A percentile compares a stretch with the other conserved stretches of the same genome.
These are phyloP conservation scores for Brasenia schreberi DNA, from an alignment of 164 flowering plant species.

Conservation along the genomic window DNA sequence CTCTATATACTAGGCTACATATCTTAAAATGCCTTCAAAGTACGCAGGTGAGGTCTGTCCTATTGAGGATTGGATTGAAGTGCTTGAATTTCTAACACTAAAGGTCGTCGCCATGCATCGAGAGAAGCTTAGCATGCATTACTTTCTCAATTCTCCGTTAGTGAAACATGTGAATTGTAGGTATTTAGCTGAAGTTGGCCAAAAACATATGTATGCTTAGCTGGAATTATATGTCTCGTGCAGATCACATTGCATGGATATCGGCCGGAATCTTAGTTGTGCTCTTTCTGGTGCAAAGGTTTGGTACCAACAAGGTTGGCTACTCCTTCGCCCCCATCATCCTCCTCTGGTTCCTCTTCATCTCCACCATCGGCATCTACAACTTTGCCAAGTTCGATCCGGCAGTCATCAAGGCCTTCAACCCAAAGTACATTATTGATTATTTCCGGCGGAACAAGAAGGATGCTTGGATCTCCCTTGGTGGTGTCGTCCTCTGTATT, in stretches of 20 bases:
- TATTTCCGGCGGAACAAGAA: conserved; percentile 10
- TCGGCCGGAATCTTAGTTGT: conserved; percentile 8
- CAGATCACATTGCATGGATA: conserved; percentile 7
- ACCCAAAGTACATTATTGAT: conserved; percentile 10
- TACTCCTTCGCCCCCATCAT: conserved; percentile 14
- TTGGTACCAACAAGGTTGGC: conserved; percentile 19
- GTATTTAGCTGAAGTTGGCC: too few species aligned
- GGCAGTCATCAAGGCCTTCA: conserved; percentile 10
- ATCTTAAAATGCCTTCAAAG: too few species aligned
- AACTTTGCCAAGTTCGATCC: conserved; percentile 15
- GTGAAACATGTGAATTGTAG: too few species aligned
- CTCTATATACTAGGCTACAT: too few species aligned
- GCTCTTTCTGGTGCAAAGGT: conserved; percentile 11
- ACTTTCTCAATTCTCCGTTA: too few species aligned
- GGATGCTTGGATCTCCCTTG: conserved; percentile 15
- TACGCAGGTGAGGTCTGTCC: too few species aligned
- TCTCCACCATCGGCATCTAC: conserved; percentile 10
- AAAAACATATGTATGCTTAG: too few species aligned
- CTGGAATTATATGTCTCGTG: too few species aligned
- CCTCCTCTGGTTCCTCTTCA: conserved; percentile 13
- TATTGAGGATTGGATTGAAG: too few species aligned
- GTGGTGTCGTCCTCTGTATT: conserved; percentile 10
- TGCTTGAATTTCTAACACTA: too few species aligned
- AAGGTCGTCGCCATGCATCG: too few species aligned
- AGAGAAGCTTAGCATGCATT: too few species aligned